These are phyloP conservation scores for Starmerella floris DNA, from an alignment of 805 yeast genomes.

Conservation along the genomic window DNA sequence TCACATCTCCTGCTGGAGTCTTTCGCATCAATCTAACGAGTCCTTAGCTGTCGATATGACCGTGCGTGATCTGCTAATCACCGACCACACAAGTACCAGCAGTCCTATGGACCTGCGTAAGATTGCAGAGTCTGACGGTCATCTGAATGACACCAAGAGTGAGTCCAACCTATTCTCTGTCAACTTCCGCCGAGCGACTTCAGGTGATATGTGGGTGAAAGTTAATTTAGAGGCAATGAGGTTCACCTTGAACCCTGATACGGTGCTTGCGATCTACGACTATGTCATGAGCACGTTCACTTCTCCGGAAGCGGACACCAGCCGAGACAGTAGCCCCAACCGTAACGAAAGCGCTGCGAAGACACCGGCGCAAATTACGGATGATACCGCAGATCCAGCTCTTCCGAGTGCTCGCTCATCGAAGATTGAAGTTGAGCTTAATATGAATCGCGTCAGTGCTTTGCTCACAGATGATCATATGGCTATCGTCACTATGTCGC, in stretches of 20 bases:
- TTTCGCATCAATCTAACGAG: constrained; percentile 26
- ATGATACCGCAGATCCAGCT: background rate
- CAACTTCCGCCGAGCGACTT: constrained; percentile 43
- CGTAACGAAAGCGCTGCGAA: background rate
- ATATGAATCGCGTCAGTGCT: constrained; percentile 57
- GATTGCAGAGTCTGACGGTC: constrained; percentile 52
- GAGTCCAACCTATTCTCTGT: constrained; percentile 39
- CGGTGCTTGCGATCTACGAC: constrained; percentile 64
- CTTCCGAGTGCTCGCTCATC: background rate
- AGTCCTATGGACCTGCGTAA: constrained; percentile 52
- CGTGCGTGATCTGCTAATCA: constrained; percentile 52
- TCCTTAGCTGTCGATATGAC: constrained; percentile 54
- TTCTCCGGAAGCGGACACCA: constrained; percentile 17
- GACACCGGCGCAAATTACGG: background rate
- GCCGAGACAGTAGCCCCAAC: background rate
- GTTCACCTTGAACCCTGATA: constrained; percentile 61
- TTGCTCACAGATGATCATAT: constrained; percentile 73
- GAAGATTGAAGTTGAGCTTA: constrained; percentile 47
- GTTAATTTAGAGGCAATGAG: constrained; percentile 67
- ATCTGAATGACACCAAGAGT: constrained; percentile 8
- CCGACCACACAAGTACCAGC: constrained; percentile 58
- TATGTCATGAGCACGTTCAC: constrained; percentile 79
- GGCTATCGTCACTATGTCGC: constrained; percentile 61
- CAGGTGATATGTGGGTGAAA: constrained; percentile 61
- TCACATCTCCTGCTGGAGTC: constrained; percentile 45